Evolutionary conservation across 306 rosid species (phyloP).

Genomic region (Inga oerstediana): DNA sequence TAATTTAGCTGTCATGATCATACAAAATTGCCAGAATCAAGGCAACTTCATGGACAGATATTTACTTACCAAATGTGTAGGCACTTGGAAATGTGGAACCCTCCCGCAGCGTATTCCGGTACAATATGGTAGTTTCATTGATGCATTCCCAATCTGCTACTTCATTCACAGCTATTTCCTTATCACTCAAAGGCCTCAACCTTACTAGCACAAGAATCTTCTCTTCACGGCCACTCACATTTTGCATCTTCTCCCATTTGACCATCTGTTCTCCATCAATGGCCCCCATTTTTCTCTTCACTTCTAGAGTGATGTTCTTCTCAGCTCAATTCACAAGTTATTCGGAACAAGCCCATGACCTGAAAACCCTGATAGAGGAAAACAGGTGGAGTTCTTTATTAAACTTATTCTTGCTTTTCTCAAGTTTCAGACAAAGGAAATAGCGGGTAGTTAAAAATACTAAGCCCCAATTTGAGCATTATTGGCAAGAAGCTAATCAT

Average conservation of each 20-base stretch:
- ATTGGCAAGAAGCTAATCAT: slow-evolving; percentile 49
- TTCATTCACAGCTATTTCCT: slow-evolving; percentile 67
- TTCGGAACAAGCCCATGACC: slow-evolving; percentile 36
- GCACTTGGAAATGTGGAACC: slow-evolving; percentile 94
- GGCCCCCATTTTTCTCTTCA: slow-evolving; percentile 68
- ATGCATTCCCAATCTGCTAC: slow-evolving; percentile 95
- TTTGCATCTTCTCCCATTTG: slow-evolving; percentile 88
- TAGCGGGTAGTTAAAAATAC: slow-evolving; percentile 44
- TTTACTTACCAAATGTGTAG: slow-evolving; percentile 76
- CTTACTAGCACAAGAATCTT: slow-evolving; percentile 83
- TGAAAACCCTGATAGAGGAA: slow-evolving; percentile 33
- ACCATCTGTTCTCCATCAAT: slow-evolving; percentile 68
- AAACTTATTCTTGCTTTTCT: slow-evolving; percentile 36
- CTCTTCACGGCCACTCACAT: slow-evolving; percentile 64
- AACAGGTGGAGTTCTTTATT: slow-evolving; percentile 23
- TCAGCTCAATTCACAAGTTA: slow-evolving; percentile 34
- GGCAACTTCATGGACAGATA: slow-evolving; percentile 13
- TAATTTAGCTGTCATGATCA: slow-evolving; percentile 2
- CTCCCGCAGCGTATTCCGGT: slow-evolving; percentile 86
- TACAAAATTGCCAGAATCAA: slow-evolving; percentile 4
- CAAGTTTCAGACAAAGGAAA: slow-evolving; percentile 38
- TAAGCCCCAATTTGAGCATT: slow-evolving; percentile 37
- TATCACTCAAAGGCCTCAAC: slow-evolving; percentile 86
- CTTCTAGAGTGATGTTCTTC: slow-evolving; percentile 21
- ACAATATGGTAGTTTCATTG: slow-evolving; percentile 80